A percentile compares a stretch with the other conserved stretches of the same genome.
Conservation (phyloP, 2,329 filamentous ascomycete genomes). For the Pseudofabraea citricarpa region DNA sequence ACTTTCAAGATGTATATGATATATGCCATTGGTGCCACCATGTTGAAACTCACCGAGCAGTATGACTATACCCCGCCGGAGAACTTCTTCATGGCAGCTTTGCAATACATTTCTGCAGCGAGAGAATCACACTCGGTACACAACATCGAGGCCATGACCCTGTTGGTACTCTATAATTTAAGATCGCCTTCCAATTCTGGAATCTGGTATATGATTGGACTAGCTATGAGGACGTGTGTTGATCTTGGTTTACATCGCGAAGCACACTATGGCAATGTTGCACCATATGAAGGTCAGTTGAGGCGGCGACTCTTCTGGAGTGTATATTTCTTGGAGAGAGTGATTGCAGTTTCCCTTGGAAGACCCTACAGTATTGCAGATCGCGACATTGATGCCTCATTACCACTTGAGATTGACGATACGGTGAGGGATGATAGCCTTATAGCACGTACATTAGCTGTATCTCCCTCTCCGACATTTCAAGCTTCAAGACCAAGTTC, state of each 20-base stretch:
- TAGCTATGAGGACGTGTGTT: slow-evolving; percentile 48
- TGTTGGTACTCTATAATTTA: slow-evolving; percentile 44
- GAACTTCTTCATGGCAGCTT: slow-evolving; percentile 43
- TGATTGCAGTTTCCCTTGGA: slow-evolving; percentile 44
- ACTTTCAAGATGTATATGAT: slow-evolving; percentile 47
- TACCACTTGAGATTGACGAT: slow-evolving; percentile 40
- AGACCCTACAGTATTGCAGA: slow-evolving; percentile 46
- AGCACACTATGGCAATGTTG: slow-evolving; percentile 36
- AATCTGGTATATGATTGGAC: slow-evolving; percentile 49
- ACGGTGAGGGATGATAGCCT: slow-evolving; percentile 30
- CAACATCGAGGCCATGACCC: slow-evolving; percentile 47
- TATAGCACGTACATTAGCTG: slow-evolving; percentile 21
- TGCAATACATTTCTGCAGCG: slow-evolving; percentile 43
- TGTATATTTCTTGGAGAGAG: slow-evolving; percentile 44
- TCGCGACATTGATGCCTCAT: slow-evolving; percentile 43
- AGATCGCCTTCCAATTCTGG: slow-evolving; percentile 44
- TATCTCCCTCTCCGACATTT: slow-evolving; percentile 26
- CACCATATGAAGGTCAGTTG: slow-evolving; percentile 38
- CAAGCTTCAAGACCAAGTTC: slow-evolving; percentile 26
- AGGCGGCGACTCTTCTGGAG: slow-evolving; percentile 46
- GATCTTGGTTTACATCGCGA: slow-evolving; percentile 46
- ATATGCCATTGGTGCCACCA: slow-evolving; percentile 45
- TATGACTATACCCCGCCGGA: slow-evolving; percentile 35
- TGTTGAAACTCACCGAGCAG: slow-evolving; percentile 41
- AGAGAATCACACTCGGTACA: slow-evolving; percentile 43